Evolutionary conservation across 2,329 filamentous ascomycete genomes (phyloP).

Genomic region (Scedosporium apiospermum): DNA sequence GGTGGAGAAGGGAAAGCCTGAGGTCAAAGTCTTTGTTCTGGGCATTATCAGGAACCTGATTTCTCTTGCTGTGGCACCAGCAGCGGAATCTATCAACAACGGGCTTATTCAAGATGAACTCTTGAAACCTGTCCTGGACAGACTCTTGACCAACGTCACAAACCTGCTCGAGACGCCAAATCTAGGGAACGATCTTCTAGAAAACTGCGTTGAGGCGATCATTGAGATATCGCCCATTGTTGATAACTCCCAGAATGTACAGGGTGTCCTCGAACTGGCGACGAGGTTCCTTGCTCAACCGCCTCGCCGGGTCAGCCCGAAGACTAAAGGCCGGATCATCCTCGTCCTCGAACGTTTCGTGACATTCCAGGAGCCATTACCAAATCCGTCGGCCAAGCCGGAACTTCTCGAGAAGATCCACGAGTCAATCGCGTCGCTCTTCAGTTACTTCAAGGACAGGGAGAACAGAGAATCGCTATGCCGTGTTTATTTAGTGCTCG

Average conservation of each 20-base stretch:
- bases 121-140: conserved; percentile 45
- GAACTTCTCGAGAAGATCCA: conserved; percentile 21
- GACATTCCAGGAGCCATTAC: conserved; percentile 44
- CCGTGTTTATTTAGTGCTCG: conserved; percentile 62
- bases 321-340: conserved; percentile 72
- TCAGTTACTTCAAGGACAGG: conserved; percentile 82
- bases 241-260: conserved; percentile 56
- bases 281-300: conserved; percentile 78
- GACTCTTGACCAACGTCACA: conserved; percentile 59
- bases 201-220: conserved; percentile 68
- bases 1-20: conserved; percentile 67
- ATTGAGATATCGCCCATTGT: conserved; percentile 67
- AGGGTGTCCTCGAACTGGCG: conserved; percentile 70
- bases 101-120: conserved; percentile 46
- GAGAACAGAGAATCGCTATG: conserved; percentile 66
- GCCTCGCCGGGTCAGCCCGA: conserved; percentile 71
- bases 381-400: conserved; percentile 27
- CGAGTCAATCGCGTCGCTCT: conserved; percentile 67
- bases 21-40: conserved; percentile 76
- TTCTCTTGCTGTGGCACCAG: conserved; percentile 45
- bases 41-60: conserved; percentile 64
- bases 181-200: conserved; percentile 64
- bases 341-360: conserved; percentile 75
- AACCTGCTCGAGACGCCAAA: conserved; percentile 51
- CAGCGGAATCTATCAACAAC: conserved; percentile 45